phyloP scores from a whole-genome alignment of 306 rosid species.

The Aeschynomene evenia region DNA sequence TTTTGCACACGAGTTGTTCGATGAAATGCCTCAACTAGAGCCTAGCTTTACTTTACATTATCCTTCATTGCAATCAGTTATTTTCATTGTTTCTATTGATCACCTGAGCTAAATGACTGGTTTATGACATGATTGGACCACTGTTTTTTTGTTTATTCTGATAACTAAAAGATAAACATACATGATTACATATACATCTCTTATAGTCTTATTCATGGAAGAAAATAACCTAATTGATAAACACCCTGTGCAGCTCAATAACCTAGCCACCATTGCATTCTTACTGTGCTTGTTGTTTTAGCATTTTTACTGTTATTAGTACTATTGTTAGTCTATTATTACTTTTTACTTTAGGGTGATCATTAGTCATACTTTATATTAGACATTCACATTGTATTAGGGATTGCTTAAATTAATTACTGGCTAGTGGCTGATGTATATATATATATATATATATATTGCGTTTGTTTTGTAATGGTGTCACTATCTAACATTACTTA shows the following conservation, averaged over 20 bases:
- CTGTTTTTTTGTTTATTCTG: no score
- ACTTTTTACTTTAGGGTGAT: slow-evolving; percentile 11
- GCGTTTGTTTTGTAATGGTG: neutral
- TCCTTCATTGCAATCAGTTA: neutral
- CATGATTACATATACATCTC: no score
- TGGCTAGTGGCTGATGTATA: no score
- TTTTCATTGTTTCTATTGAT: neutral
- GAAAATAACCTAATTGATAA: neutral
- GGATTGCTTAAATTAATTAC: neutral
- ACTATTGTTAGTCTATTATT: neutral
- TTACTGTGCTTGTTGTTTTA: neutral
- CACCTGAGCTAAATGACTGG: no score
- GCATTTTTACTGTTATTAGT: neutral
- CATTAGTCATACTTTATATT: neutral
- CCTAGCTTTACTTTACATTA: neutral
- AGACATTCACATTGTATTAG: neutral
- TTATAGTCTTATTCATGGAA: neutral
- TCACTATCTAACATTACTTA: slow-evolving; percentile 1
- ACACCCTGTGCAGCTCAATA: slow-evolving; percentile 10
- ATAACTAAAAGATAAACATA: no score
- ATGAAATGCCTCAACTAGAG: neutral
- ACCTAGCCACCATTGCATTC: neutral
- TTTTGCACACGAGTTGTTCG: neutral
- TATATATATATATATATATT: no score
- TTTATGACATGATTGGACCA: no score